Percentiles rank a stretch among this genome's conserved stretches.
phyloP scores from a whole-genome alignment of 2,329 filamentous ascomycete genomes.

The Fusarium longipes region DNA sequence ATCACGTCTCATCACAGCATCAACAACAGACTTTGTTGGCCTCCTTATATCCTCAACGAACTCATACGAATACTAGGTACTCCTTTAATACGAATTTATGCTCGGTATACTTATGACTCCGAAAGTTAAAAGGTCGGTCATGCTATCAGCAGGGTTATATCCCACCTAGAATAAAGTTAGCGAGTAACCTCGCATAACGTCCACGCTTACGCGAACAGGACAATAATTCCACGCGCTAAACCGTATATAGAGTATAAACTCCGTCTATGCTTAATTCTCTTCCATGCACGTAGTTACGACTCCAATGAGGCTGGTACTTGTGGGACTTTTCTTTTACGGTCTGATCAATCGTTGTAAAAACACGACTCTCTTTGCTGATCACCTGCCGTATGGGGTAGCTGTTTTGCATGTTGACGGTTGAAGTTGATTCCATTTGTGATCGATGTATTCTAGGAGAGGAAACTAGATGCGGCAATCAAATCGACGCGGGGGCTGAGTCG shows the following conservation, averaged over 20 bases:
- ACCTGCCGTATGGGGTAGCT: background rate
- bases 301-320: background rate
- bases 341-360: background rate
- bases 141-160: background rate
- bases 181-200: background rate
- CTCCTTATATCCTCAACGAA: background rate
- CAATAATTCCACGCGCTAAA: background rate
- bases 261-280: background rate
- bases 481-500: background rate
- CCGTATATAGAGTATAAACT: background rate
- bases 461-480: background rate
- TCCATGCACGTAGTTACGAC: background rate
- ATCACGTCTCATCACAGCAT: no score
- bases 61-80: no score
- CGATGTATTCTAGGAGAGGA: background rate
- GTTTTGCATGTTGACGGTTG: background rate
- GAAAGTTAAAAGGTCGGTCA: background rate
- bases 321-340: background rate
- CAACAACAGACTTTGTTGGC: no score
- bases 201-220: background rate
- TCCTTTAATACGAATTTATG: no score
- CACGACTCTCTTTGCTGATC: background rate
- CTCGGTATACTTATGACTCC: background rate
- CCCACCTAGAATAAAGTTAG: background rate
- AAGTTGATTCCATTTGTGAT: background rate